Evolutionary conservation across 192 early-diverging fungal species (phyloP).

Genomic region (Globomyces pollinis-pini): DNA sequence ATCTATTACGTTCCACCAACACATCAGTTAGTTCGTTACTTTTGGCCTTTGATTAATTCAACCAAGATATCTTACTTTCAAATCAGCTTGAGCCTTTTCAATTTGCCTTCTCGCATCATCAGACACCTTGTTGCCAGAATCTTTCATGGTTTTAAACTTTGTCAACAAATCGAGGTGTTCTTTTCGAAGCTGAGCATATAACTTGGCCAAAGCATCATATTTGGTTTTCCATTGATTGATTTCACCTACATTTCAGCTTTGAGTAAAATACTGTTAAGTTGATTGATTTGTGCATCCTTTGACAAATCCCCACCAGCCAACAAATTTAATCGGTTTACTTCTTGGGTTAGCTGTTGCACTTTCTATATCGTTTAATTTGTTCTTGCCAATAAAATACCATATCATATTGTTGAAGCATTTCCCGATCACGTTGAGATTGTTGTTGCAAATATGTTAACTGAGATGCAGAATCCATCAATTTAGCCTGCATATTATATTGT

Average conservation of each 20-base stretch:
- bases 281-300: slow-evolving; percentile 3
- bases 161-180: slow-evolving; percentile 88
- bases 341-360: slow-evolving; percentile 76
- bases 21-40: slow-evolving; percentile 60
- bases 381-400: slow-evolving; percentile 33
- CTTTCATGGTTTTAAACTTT: slow-evolving; percentile 81
- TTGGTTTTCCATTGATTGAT: slow-evolving; percentile 95
- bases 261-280: background rate
- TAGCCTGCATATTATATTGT: slow-evolving; percentile 44
- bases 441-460: slow-evolving; percentile 70
- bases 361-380: too few relatives aligned
- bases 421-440: slow-evolving; percentile 75
- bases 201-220: slow-evolving; percentile 93
- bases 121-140: slow-evolving; percentile 58
- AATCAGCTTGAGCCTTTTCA: slow-evolving; percentile 57
- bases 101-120: slow-evolving; percentile 77
- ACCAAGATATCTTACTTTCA: too few relatives aligned
- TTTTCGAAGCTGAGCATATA: slow-evolving; percentile 94
- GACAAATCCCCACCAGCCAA: slow-evolving; percentile 53
- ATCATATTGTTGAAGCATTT: slow-evolving; percentile 82
- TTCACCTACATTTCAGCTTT: too few relatives aligned
- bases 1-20: slow-evolving; percentile 84
- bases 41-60: slow-evolving; percentile 23
- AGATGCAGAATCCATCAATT: slow-evolving; percentile 55
- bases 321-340: slow-evolving; percentile 64